Base-by-base conservation (phyloP, 495 filamentous ascomycete genomes). In the Penicillium canariense region DNA sequence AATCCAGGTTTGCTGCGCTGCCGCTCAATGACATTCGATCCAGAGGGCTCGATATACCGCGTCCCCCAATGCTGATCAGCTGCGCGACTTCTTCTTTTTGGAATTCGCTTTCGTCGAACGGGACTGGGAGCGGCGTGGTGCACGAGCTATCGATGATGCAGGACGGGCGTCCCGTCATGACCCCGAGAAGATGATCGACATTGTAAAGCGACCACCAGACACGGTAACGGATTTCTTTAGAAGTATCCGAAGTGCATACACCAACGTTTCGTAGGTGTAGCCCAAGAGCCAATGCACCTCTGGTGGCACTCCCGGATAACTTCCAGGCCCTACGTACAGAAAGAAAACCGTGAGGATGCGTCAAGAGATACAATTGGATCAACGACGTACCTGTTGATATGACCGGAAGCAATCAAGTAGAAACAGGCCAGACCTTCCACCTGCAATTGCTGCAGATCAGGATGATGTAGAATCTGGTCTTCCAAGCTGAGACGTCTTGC, bases 201-300 rank as follows among this genome's bases (percentile, higher is more conserved):
- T 74, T 77, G 53, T 81, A 81, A 14, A 87, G 48, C 8, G 83
- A 75, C 75, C 81, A 85, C 84, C 84, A 87, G 18, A 84, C 73
- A 4, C 81, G 79, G 44, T 80, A 77, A 34, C 82, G 73, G 26
- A 79, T 74, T 51, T 84, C 82, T 49, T 79, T 82, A 25, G 82
- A 77, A 17, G 67, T 69, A 50, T 81, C 74, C 15, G 73, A 67
- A 11, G 81, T 71, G 18, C 69, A 68, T 4, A 61, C 58, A 18
- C 75, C 79, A 6, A 80, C 69, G 55, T 82, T 85, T 34, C 76
- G 77, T 30, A 86, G 64, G 62, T 87, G 81, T 32, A 88, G 61
- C 5, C 84, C 84, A n/a, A 87, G 71, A 9, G 78, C 74, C 49
- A 84, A 68, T 0, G 81, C 82, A 40, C 77, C 72, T 30, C 84